Conservation (phyloP, 305 asterid genomes). For the Coffea humblotiana region DNA sequence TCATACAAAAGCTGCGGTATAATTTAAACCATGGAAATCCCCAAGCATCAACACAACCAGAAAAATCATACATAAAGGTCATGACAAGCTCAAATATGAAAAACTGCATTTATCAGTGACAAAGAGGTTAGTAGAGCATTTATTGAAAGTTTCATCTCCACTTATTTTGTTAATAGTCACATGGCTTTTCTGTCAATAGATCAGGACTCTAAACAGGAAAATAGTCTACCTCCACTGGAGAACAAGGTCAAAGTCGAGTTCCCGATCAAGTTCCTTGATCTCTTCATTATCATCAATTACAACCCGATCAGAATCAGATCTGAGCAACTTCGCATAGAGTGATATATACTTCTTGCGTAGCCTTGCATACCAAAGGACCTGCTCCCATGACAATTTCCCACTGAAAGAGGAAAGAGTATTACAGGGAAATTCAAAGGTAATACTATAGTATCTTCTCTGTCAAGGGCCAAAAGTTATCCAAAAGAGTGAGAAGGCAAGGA, state of each 20-base stretch:
- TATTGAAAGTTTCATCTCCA: background rate
- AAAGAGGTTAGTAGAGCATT: background rate
- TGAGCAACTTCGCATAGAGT: conserved; percentile 77
- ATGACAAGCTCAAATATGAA: background rate
- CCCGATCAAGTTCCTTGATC: conserved; percentile 81
- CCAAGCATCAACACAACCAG: background rate
- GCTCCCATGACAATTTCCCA: conserved; percentile 95
- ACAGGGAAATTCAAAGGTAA: background rate
- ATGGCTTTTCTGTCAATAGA: background rate
- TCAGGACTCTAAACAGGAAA: conserved; percentile 4
- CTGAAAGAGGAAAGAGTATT: conserved; percentile 45
- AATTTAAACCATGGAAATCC: background rate
- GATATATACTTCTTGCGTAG: conserved; percentile 85
- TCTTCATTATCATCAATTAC: conserved; percentile 76
- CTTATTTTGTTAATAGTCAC: background rate
- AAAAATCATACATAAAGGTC: background rate
- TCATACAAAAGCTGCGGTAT: background rate
- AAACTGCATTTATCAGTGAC: background rate
- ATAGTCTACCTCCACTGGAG: conserved; percentile 89
- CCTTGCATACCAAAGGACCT: conserved; percentile 67
- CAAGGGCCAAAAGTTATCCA: background rate
- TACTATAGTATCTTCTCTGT: background rate
- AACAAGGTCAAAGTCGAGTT: conserved; percentile 82
- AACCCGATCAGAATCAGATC: conserved; percentile 66
- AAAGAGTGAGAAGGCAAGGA: background rate